Conservation (phyloP, 2,329 filamentous ascomycete genomes). For the Xylaria digitata region DNA sequence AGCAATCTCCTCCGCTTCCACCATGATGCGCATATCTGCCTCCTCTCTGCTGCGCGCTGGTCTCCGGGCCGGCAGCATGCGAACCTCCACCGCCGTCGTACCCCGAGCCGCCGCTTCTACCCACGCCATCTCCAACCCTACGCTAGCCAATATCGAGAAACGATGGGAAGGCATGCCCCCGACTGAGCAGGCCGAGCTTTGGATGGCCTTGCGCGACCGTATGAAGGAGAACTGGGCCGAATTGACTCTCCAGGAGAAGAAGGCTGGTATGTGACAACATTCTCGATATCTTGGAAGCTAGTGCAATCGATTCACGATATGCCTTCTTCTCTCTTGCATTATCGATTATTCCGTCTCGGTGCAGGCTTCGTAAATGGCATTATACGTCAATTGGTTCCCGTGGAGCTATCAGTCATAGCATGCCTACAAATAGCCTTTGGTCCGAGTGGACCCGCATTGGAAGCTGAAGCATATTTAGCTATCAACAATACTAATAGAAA, state of each 20-base stretch:
- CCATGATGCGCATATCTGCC: constrained; percentile 66
- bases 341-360: neutral
- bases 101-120: constrained; percentile 71
- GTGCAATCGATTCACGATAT: neutral
- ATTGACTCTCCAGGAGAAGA: constrained; percentile 97
- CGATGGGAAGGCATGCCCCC: constrained; percentile 98
- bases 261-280: constrained; percentile 81
- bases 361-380: constrained; percentile 1
- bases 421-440: constrained; percentile 13
- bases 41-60: constrained; percentile 64
- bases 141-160: constrained; percentile 98
- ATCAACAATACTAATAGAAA: constrained; percentile 5
- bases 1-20: constrained; percentile 25
- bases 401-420: constrained; percentile 21
- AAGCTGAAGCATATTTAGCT: constrained; percentile 36
- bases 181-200: constrained; percentile 98
- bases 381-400: constrained; percentile 17
- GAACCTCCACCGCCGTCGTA: constrained; percentile 54
- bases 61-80: constrained; percentile 54
- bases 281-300: constrained; percentile 6
- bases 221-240: constrained; percentile 99
- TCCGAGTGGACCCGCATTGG: constrained; percentile 42
- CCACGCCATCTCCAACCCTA: constrained; percentile 97
- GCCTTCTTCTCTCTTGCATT: neutral
- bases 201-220: constrained; percentile 97